Evolutionary conservation across 2,329 filamentous ascomycete genomes (phyloP).

Genomic region (Conoideocrella luteorostrata): DNA sequence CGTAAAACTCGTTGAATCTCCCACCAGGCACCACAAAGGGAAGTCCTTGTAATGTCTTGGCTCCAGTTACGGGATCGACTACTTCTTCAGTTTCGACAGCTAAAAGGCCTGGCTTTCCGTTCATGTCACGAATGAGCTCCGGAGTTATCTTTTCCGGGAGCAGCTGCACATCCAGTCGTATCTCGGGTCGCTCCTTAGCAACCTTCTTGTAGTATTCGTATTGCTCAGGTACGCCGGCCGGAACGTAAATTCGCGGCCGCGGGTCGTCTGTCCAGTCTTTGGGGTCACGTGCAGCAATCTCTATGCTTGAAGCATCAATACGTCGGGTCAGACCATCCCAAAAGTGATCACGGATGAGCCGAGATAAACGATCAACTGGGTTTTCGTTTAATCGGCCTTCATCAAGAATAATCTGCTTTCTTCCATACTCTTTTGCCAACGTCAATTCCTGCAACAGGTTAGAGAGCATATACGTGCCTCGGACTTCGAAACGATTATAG

Average conservation of each 20-base stretch:
- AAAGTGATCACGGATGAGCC: conserved; percentile 83
- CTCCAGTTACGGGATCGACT: conserved; percentile 54
- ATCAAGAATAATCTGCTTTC: conserved; percentile 84
- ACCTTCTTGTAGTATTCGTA: conserved; percentile 81
- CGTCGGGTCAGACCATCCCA: conserved; percentile 87
- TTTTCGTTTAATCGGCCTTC: conserved; percentile 92
- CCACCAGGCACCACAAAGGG: conserved; percentile 98
- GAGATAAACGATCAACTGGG: conserved; percentile 78
- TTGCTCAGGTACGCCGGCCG: conserved; percentile 77
- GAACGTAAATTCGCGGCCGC: conserved; percentile 86
- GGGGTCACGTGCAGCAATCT: conserved; percentile 78
- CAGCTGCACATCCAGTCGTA: conserved; percentile 79
- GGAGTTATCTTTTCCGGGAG: conserved; percentile 73
- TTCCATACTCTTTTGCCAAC: conserved; percentile 82
- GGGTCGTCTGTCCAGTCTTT: conserved; percentile 95
- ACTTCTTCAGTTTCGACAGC: conserved; percentile 83
- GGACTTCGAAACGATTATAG: conserved; percentile 80
- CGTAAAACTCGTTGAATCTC: conserved; percentile 96
- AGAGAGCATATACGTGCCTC: conserved; percentile 94
- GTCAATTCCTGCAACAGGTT: conserved; percentile 94
- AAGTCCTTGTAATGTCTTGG: conserved; percentile 67
- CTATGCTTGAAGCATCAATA: conserved; percentile 84
- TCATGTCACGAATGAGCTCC: conserved; percentile 75
- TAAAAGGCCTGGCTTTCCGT: conserved; percentile 79
- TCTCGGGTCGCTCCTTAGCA: conserved; percentile 70